These are phyloP conservation scores for Spirogloea muscicola DNA, from an alignment of 139 green algal species.

Conservation along the genomic window DNA sequence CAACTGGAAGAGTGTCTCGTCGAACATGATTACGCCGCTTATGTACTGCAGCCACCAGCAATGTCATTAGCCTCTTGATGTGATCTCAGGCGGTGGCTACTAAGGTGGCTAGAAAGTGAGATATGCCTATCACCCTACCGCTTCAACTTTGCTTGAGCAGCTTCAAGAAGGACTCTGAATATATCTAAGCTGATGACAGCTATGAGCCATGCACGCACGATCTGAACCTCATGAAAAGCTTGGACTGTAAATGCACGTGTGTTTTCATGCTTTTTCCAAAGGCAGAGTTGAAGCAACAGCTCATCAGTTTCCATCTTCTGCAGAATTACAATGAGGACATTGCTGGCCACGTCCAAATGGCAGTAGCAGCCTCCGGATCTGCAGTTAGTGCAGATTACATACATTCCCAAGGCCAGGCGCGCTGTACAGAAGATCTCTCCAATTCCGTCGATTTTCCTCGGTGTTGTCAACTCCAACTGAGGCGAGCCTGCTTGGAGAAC, in stretches of 20 bases:
- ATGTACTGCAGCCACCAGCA: slow-evolving; percentile 48
- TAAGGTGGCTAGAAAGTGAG: neutral
- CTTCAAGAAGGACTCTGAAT: too few relatives aligned
- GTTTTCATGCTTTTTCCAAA: neutral
- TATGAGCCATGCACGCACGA: neutral
- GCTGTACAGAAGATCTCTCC: slow-evolving; percentile 91
- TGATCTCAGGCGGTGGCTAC: neutral
- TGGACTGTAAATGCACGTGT: neutral
- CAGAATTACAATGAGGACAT: neutral
- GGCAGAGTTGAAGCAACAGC: neutral
- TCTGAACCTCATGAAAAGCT: neutral
- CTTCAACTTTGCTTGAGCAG: too few relatives aligned
- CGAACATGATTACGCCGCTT: slow-evolving; percentile 71
- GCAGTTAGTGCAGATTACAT: neutral
- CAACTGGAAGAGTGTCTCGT: slow-evolving; percentile 88
- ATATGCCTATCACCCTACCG: neutral
- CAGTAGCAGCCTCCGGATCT: too few relatives aligned
- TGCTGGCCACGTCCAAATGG: too few relatives aligned
- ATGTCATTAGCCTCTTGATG: neutral
- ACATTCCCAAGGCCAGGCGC: slow-evolving; percentile 58
- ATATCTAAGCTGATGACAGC: neutral
- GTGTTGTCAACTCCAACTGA: slow-evolving; percentile 97
- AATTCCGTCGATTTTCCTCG: slow-evolving; percentile 88
- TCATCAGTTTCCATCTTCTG: neutral
- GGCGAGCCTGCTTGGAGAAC: slow-evolving; percentile 73